Evolutionary conservation across 148 eudicot species (phyloP).

Genomic region (Chenopodium berlandieri): DNA sequence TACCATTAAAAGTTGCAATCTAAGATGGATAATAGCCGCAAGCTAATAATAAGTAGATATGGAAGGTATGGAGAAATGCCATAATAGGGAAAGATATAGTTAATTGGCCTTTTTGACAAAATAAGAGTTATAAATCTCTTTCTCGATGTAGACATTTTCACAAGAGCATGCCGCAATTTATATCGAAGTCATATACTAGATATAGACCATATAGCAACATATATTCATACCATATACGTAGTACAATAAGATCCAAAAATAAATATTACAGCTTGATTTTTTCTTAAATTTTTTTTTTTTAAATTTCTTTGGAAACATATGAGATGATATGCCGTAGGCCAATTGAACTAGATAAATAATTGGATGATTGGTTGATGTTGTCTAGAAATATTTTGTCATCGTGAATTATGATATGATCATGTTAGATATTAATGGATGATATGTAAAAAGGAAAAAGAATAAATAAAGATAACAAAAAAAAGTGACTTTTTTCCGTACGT

Average conservation of each 20-base stretch:
- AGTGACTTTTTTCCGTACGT: not conserved
- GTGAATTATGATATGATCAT: not conserved
- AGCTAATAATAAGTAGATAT: not conserved
- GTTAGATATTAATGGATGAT: too few relatives aligned
- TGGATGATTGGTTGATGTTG: not conserved
- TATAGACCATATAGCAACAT: not conserved
- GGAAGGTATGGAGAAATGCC: conserved; percentile 16
- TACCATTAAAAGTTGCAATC: not conserved
- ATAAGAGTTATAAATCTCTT: conserved; percentile 2
- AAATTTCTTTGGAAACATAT: too few relatives aligned
- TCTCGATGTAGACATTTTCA: conserved; percentile 8
- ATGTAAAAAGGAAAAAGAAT: not conserved
- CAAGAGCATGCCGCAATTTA: not conserved
- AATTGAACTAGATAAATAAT: not conserved
- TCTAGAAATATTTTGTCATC: too few relatives aligned
- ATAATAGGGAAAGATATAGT: conserved; percentile 4
- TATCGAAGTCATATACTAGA: not conserved
- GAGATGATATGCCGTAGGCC: not conserved
- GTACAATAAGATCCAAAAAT: not conserved
- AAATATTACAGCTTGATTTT: not conserved
- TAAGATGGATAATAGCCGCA: not conserved
- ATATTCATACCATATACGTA: too few relatives aligned
- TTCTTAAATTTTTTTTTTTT: too few relatives aligned
- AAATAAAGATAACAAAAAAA: not conserved
- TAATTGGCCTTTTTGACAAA: conserved; percentile 20